Conservation (phyloP, 2,329 filamentous ascomycete genomes). For the Cladophialophora chaetospira region DNA sequence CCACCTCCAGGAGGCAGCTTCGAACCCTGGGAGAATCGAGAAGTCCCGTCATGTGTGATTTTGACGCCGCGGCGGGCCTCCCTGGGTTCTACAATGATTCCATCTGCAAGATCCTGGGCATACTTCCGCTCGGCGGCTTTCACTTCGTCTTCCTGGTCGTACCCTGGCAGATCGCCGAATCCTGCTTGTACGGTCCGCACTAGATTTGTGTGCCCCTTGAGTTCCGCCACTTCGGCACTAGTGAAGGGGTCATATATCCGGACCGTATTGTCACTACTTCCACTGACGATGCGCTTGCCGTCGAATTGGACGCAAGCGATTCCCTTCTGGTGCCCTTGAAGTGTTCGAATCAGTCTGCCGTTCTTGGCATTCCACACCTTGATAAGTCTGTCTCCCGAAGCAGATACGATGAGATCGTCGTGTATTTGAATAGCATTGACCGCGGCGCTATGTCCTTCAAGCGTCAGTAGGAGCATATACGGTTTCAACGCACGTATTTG, state of each 20-base stretch:
- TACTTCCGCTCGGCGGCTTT: slow-evolving; percentile 72
- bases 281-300: slow-evolving; percentile 87
- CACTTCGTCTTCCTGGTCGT: slow-evolving; percentile 75
- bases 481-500: slow-evolving; percentile 55
- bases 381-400: slow-evolving; percentile 89
- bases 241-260: slow-evolving; percentile 89
- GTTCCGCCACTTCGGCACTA: slow-evolving; percentile 83
- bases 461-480: slow-evolving; percentile 74
- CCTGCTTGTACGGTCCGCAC: slow-evolving; percentile 94
- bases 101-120: slow-evolving; percentile 58
- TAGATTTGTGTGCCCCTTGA: slow-evolving; percentile 78
- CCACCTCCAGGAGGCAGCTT: slow-evolving; percentile 89
- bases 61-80: slow-evolving; percentile 37
- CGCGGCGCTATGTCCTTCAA: slow-evolving; percentile 84
- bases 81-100: slow-evolving; percentile 41
- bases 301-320: slow-evolving; percentile 98
- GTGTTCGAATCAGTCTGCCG: slow-evolving; percentile 72
- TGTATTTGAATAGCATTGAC: slow-evolving; percentile 95
- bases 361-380: slow-evolving; percentile 92
- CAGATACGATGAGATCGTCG: slow-evolving; percentile 84
- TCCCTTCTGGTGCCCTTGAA: slow-evolving; percentile 87
- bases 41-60: slow-evolving; percentile 64
- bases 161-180: slow-evolving; percentile 84
- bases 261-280: slow-evolving; percentile 93
- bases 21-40: slow-evolving; percentile 67